Base-by-base conservation (phyloP, 2,329 filamentous ascomycete species). In the Cladosporium sp. region DNA sequence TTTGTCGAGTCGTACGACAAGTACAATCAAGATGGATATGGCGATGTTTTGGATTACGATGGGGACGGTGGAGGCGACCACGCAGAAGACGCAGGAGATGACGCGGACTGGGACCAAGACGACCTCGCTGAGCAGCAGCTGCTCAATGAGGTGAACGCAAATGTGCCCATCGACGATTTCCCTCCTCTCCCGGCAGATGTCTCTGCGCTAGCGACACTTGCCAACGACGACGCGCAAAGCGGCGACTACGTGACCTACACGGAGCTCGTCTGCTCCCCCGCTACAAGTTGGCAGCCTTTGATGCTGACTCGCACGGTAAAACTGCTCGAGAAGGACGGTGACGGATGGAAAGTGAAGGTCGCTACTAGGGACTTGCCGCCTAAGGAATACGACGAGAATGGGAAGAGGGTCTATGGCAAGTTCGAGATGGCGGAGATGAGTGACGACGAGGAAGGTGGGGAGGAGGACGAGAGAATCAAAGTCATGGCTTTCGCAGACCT, bases 161-260 rank as follows among this genome's bases (percentile, higher is more conserved):
- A 8, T 59, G 61, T 72, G 70, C 19, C 39, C 2, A 67, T 70
- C 25, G 78, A 85, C 22, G 88, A 93, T 66, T 72, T 92, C 0
- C 85, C 86, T 3, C 24, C 57, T 3, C 54, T 68, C 13, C 66
- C 66, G 2, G 48, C 50, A 4, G 63, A 69, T 34, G 20, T 65
- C 22, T 75, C 75, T 4, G 71, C 73, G 0, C 77, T 91, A 2
- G 76, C 83, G 1, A 57, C 66, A 2, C 72, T 91, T 1, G 65
- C 70, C 0, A 70, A 75, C 0, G 75, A 73, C 0, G 76, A 83
- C 25, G 79, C 80, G 4, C 75, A 77, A 57, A 66, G 75, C 0
- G 87, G 85, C 9, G 86, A 87, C 75, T 77, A 88, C 15, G 80
- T 92, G 60, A 83, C 84, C 0, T 92, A 87, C 82, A 86, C 86